Base-by-base conservation (phyloP, 1,139 yeast species). In the Pichia sp. region DNA sequence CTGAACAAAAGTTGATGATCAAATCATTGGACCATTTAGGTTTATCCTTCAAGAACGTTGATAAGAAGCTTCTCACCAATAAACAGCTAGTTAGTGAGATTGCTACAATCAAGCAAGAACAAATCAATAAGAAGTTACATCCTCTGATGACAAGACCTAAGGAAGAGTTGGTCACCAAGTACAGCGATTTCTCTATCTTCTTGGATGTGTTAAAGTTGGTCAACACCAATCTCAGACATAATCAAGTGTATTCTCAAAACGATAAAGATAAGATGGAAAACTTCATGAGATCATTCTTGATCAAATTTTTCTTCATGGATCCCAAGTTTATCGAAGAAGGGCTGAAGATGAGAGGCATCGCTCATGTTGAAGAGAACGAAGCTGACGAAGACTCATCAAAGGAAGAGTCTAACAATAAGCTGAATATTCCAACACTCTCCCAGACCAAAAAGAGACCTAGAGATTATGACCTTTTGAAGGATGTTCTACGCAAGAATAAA, bases 1-100 rank as follows among this genome's bases (percentile, higher is more conserved):
- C 94, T 64, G 98, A 93, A 57, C 96, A 87, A 55, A 88, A 87
- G 53, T 95, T 87, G 1, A 88, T 83, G 58, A 85, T 77, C 66
- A 93, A 91, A 60, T 84, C 96, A 4, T 68, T 91, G 50, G 99
- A 91, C 57, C 98, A 93, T 58, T 68, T 88, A 47, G 99, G 99
- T 3, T 69, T 91, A 49, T 87, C 96, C 0, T 93, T 91, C 64
- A 91, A 91, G 59, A 96, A 91, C 59, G 86, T 95, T 11, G 99
- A 91, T 59, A 91, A 93, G 59, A 91, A 91, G 59, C 66, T 86
- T 40, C 64, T 93, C 48, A 87, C 97, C 1, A 82, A 94, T 7
- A 86, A 91, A 51, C 95, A 87, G 50, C 66, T 91, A 49, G 78
- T 91, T 7, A 80, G 94, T 46, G 98, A 91, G 57, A 84, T 93